These are phyloP conservation scores for Chamaecrista fasciculata DNA, from an alignment of 306 rosid genomes.

Conservation along the genomic window DNA sequence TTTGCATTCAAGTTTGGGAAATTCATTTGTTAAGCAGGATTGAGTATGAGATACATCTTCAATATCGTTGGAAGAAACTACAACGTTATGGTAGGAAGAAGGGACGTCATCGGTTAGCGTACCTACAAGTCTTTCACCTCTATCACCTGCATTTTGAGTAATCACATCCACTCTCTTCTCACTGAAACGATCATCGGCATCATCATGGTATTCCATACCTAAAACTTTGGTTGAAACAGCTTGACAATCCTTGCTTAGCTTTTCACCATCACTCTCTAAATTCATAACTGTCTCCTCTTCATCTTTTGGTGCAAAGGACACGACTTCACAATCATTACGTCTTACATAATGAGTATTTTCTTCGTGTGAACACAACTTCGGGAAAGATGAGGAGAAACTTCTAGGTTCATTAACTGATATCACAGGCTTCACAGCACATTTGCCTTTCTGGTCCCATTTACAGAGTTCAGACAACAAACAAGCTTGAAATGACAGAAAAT, in stretches of 20 bases:
- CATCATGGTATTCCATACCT: conserved; percentile 25
- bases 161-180: not conserved
- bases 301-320: not conserved
- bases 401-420: conserved; percentile 17
- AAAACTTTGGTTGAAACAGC: conserved; percentile 22
- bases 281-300: conserved; percentile 13
- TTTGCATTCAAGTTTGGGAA: conserved; percentile 31
- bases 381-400: not conserved
- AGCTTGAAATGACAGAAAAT: conserved; percentile 29
- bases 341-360: conserved; percentile 18
- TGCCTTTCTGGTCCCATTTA: conserved; percentile 58
- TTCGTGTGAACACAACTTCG: conserved; percentile 22
- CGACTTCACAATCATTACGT: conserved; percentile 21
- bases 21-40: conserved; percentile 22
- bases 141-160: conserved; percentile 15
- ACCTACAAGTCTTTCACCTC: not conserved
- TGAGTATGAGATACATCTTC: conserved; percentile 23
- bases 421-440: conserved; percentile 30
- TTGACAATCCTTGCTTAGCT: conserved; percentile 22
- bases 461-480: conserved; percentile 30
- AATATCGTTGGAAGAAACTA: conserved; percentile 14
- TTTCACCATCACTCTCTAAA: conserved; percentile 24
- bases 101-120: conserved; percentile 19
- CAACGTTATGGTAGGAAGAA: conserved; percentile 7
- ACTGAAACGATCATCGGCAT: conserved; percentile 10